These are phyloP conservation scores for Silene uniflora DNA, from an alignment of 148 eudicot species.

Conservation along the genomic window DNA sequence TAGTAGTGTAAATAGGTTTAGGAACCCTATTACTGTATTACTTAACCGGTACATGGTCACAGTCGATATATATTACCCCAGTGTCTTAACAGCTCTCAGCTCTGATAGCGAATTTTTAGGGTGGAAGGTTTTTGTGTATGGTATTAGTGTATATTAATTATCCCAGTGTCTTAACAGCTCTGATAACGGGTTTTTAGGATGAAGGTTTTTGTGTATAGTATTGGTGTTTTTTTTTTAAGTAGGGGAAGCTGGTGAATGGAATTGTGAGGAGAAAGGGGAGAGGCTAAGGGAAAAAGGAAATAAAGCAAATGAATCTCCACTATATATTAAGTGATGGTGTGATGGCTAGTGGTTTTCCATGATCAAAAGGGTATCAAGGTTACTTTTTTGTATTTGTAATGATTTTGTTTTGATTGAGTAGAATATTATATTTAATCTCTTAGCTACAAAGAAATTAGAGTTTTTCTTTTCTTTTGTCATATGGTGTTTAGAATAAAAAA, in stretches of 20 bases:
- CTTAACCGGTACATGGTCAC: constrained; percentile 60
- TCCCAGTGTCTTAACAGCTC: background rate
- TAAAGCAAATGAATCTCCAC: constrained; percentile 23
- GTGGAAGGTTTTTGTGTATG: too few species aligned
- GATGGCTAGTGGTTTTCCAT: constrained; percentile 21
- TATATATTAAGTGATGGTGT: background rate
- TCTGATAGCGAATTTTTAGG: too few species aligned
- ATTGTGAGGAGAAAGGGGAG: background rate
- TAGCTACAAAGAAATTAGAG: constrained; percentile 24
- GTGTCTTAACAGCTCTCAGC: background rate
- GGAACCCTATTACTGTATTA: constrained; percentile 83
- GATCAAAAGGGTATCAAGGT: constrained; percentile 17
- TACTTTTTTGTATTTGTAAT: constrained; percentile 20
- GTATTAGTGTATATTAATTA: too few species aligned
- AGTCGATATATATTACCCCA: background rate
- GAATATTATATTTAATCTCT: constrained; percentile 15
- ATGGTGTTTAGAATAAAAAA: too few species aligned
- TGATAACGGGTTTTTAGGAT: too few species aligned
- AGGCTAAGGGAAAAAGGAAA: background rate
- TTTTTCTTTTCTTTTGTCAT: too few species aligned
- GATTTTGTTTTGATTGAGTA: constrained; percentile 10
- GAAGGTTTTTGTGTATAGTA: too few species aligned
- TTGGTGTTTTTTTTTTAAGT: too few species aligned
- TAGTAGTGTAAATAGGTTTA: constrained; percentile 78
- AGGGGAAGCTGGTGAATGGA: background rate